phyloP scores from a whole-genome alignment of 768 basidiomycete species.

The Naematelia aurantialba region DNA sequence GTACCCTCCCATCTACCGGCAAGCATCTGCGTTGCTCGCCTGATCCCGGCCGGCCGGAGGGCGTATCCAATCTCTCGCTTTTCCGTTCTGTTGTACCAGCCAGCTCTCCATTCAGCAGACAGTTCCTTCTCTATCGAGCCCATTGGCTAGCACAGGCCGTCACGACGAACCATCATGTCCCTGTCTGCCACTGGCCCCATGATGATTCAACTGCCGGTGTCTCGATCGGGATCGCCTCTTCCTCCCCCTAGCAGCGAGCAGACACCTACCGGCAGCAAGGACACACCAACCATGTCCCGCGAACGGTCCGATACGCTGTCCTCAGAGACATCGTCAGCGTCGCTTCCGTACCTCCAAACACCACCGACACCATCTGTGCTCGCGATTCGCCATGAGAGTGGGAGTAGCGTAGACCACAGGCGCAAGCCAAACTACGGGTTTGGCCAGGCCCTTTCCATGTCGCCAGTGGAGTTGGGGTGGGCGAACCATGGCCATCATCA shows the following conservation, averaged over 20 bases:
- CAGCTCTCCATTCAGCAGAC: no score
- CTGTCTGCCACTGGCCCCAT: background rate
- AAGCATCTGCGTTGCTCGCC: background rate
- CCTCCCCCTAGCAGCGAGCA: background rate
- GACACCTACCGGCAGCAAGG: background rate
- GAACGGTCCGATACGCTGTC: conserved; percentile 3
- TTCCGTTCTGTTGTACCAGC: background rate
- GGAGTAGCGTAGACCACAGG: background rate
- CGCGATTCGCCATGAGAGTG: background rate
- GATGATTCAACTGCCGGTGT: background rate
- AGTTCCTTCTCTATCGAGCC: no score
- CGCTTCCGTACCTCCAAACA: conserved; percentile 1
- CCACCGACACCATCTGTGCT: conserved; percentile 1
- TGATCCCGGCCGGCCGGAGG: background rate
- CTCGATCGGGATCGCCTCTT: background rate
- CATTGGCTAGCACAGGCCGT: background rate
- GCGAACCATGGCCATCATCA: background rate
- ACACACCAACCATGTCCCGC: conserved; percentile 1
- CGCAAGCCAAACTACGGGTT: background rate
- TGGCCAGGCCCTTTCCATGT: background rate
- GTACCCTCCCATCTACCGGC: background rate
- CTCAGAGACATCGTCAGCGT: background rate
- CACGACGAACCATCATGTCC: background rate
- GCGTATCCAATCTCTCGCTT: background rate
- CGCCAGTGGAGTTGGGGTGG: background rate